phyloP scores from a whole-genome alignment of 148 eudicot genomes.

The Camellia lanceoleosa region DNA sequence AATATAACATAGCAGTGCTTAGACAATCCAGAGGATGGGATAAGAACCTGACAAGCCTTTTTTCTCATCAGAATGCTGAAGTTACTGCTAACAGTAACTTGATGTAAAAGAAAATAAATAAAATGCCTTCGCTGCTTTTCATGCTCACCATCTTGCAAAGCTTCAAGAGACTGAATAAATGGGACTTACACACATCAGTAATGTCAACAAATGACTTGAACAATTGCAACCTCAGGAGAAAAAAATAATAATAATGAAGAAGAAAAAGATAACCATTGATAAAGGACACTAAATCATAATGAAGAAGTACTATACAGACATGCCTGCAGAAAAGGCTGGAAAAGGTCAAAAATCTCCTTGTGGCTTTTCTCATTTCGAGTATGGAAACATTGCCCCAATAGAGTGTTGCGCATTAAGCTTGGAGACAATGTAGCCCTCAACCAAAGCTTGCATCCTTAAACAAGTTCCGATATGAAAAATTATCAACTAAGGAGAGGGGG shows the following conservation, averaged over 20 bases:
- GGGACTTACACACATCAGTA: constrained; percentile 12
- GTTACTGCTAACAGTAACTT: constrained; percentile 95
- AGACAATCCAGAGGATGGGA: constrained; percentile 3
- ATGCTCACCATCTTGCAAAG: constrained; percentile 95
- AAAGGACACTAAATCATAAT: constrained; percentile 11
- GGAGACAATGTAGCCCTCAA: constrained; percentile 90
- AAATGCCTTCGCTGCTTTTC: constrained; percentile 91
- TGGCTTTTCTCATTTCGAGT: constrained; percentile 91
- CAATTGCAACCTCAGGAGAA: background rate
- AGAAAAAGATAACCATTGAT: background rate
- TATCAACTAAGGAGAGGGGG: background rate
- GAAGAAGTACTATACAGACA: constrained; percentile 24
- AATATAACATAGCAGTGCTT: background rate
- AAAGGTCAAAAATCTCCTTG: constrained; percentile 95
- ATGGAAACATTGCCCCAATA: constrained; percentile 95
- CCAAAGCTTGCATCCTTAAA: constrained; percentile 90
- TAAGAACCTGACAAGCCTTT: constrained; percentile 88
- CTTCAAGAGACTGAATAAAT: constrained; percentile 79
- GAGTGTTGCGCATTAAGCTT: constrained; percentile 86
- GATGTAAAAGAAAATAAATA: constrained; percentile 86
- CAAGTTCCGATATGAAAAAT: constrained; percentile 12
- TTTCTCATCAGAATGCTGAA: constrained; percentile 87
- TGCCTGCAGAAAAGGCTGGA: constrained; percentile 86
- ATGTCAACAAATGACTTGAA: constrained; percentile 11
- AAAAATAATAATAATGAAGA: background rate